Percentiles rank a stretch among this genome's conserved stretches.
Conservation (phyloP, 306 rosid genomes). For the Fagus sylvatica region DNA sequence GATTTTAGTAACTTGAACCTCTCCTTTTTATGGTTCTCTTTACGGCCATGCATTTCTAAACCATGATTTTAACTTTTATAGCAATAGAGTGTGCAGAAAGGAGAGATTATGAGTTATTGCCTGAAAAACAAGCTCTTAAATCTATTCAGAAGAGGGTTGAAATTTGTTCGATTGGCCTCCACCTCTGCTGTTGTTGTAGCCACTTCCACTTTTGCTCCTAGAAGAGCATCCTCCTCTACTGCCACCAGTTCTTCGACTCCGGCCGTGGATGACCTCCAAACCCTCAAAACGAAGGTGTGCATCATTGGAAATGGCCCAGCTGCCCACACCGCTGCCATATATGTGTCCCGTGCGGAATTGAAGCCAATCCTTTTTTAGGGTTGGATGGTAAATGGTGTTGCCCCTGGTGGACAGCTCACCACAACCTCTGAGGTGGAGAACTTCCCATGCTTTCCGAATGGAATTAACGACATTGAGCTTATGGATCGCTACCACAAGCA, state of each 20-base stretch:
- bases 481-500: constrained; percentile 70
- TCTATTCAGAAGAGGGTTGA: neutral
- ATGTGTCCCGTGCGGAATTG: constrained; percentile 83
- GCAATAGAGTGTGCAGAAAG: neutral
- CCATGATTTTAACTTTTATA: too few species aligned
- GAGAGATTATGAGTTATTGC: neutral
- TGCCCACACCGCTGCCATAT: constrained; percentile 81
- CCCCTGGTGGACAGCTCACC: constrained; percentile 90
- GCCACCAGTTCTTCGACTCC: constrained; percentile 15
- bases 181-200: neutral
- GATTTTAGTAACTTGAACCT: too few species aligned
- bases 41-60: too few species aligned
- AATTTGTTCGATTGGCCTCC: neutral
- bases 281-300: constrained; percentile 63
- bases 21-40: too few species aligned
- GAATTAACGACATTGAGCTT: constrained; percentile 69
- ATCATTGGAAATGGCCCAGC: constrained; percentile 88
- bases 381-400: constrained; percentile 79
- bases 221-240: neutral
- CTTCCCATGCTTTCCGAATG: constrained; percentile 79
- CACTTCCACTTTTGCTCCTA: neutral
- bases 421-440: constrained; percentile 92
- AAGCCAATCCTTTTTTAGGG: too few species aligned
- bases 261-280: constrained; percentile 40
- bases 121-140: neutral